Conservation (phyloP, 768 basidiomycete genomes). For the Steccherinum ochraceum region DNA sequence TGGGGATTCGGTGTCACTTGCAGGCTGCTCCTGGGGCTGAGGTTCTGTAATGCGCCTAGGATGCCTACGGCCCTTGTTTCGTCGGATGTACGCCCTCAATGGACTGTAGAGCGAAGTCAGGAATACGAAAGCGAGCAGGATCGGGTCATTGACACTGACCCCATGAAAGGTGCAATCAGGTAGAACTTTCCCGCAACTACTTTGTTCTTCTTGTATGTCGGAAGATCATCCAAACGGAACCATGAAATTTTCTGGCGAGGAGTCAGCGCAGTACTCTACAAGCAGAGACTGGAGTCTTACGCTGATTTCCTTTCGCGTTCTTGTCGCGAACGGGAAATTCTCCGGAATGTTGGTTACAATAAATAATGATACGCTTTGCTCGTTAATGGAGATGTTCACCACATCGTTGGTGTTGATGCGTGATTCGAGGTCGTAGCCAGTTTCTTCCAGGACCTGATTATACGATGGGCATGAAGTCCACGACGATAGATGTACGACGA, state of each 20-base stretch:
- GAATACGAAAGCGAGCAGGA: not conserved
- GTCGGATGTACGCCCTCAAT: slow-evolving; percentile 64
- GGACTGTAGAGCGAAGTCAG: slow-evolving; percentile 30
- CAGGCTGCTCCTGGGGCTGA: slow-evolving; percentile 17
- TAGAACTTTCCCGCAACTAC: slow-evolving; percentile 78
- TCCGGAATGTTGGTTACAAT: slow-evolving; percentile 87
- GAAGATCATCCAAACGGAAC: slow-evolving; percentile 85
- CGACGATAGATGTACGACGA: not conserved
- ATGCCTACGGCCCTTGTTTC: slow-evolving; percentile 23
- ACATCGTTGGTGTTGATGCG: slow-evolving; percentile 60
- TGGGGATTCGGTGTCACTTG: slow-evolving; percentile 21
- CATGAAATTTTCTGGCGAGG: slow-evolving; percentile 97
- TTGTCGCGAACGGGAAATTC: slow-evolving; percentile 83
- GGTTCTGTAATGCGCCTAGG: slow-evolving; percentile 9
- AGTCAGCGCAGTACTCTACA: too few relatives aligned
- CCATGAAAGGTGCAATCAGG: slow-evolving; percentile 90
- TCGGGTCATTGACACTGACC: slow-evolving; percentile 37
- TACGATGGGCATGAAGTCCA: slow-evolving; percentile 6
- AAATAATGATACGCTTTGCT: slow-evolving; percentile 87
- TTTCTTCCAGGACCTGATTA: slow-evolving; percentile 90
- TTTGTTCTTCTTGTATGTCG: slow-evolving; percentile 85
- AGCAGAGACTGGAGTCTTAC: slow-evolving; percentile 56
- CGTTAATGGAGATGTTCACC: slow-evolving; percentile 82
- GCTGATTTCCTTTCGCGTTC: slow-evolving; percentile 97
- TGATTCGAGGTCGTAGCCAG: slow-evolving; percentile 81